Conservation (phyloP, 495 filamentous ascomycete genomes). For the Lophium mytilinum region DNA sequence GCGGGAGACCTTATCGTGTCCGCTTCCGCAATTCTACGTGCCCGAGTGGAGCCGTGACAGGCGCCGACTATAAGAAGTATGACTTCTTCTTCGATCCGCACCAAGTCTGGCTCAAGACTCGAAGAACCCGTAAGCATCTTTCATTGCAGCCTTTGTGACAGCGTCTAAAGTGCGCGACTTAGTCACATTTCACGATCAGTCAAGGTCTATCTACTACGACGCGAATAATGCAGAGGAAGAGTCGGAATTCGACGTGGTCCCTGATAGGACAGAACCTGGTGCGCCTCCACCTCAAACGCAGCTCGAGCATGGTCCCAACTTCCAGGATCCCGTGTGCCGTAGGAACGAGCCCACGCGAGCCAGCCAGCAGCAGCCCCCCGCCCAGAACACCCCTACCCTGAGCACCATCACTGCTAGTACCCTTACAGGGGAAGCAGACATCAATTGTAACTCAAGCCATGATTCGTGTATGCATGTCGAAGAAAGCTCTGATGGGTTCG, state of each 20-base stretch:
- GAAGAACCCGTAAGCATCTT: background rate
- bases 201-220: background rate
- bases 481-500: too few relatives aligned
- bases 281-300: too few relatives aligned
- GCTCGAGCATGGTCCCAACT: too few relatives aligned
- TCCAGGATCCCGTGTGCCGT: too few relatives aligned
- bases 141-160: background rate
- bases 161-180: too few relatives aligned
- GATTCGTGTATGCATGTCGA: too few relatives aligned
- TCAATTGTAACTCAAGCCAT: too few relatives aligned
- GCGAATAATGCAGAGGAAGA: background rate
- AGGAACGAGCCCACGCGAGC: too few relatives aligned
- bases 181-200: background rate
- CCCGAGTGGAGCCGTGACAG: background rate
- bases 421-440: too few relatives aligned
- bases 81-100: background rate
- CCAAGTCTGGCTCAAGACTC: background rate
- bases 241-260: background rate
- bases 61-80: background rate
- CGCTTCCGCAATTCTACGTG: background rate
- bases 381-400: too few relatives aligned
- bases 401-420: too few relatives aligned
- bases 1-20: background rate
- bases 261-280: background rate
- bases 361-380: too few relatives aligned